Evolutionary conservation across 352 stramenopile genomes (phyloP).

Genomic region (Phytophthora megakarya): DNA sequence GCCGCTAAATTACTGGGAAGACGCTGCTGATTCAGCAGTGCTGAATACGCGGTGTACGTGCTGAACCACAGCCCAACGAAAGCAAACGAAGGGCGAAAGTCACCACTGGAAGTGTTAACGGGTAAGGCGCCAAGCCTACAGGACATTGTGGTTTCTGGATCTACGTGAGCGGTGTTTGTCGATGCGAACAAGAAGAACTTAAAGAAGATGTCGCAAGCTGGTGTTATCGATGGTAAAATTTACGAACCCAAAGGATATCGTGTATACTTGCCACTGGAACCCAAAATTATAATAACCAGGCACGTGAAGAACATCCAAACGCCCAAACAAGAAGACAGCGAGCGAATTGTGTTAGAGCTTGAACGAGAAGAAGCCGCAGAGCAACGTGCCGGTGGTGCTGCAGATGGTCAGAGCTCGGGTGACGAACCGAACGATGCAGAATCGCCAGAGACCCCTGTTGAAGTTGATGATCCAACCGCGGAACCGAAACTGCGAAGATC

Average conservation of each 20-base stretch:
- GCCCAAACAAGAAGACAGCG: not conserved
- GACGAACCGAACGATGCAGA: too few species aligned
- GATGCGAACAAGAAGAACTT: constrained; percentile 8
- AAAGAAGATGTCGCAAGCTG: not conserved
- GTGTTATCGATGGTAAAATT: not conserved
- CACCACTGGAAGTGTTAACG: constrained; percentile 17
- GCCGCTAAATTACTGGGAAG: constrained; percentile 26
- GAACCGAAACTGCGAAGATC: too few species aligned
- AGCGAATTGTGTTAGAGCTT: too few species aligned
- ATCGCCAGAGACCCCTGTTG: too few species aligned
- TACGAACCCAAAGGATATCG: constrained; percentile 17
- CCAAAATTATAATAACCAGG: not conserved
- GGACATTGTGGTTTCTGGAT: constrained; percentile 22
- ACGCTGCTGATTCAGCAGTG: constrained; percentile 29
- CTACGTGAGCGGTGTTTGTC: constrained; percentile 1
- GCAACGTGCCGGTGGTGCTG: too few species aligned
- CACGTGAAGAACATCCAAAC: constrained; percentile 20
- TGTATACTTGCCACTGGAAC: constrained; percentile 1
- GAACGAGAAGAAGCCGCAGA: too few species aligned
- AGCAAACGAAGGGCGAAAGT: constrained; percentile 13
- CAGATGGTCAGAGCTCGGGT: too few species aligned
- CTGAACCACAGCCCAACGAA: constrained; percentile 33
- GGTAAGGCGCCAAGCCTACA: not conserved
- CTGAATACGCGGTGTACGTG: constrained; percentile 34
- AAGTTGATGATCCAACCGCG: too few species aligned